Evolutionary conservation across 2,329 filamentous ascomycete genomes (phyloP).

Genomic region (Pseudogymnoascus sp.): DNA sequence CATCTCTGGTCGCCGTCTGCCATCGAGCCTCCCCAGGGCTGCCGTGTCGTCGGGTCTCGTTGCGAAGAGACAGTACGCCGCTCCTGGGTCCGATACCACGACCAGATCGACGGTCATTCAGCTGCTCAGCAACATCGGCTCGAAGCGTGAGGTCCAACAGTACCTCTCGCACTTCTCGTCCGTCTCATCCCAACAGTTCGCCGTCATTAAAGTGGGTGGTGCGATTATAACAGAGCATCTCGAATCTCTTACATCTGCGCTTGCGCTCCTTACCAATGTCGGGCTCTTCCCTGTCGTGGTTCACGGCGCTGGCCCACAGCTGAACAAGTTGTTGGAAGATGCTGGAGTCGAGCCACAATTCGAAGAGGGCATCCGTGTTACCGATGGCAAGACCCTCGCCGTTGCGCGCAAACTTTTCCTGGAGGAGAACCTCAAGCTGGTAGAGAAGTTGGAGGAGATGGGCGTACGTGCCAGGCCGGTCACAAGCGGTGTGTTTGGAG

Average conservation of each 20-base stretch:
- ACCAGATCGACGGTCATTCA: conserved; percentile 79
- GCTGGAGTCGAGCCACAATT: conserved; percentile 93
- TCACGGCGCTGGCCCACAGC: conserved; percentile 88
- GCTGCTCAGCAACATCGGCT: conserved; percentile 90
- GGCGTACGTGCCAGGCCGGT: conserved; percentile 85
- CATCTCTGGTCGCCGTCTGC: conserved; percentile 22
- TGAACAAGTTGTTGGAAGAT: conserved; percentile 83
- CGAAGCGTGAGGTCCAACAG: conserved; percentile 92
- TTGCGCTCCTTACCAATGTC: conserved; percentile 90
- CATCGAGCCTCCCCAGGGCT: conserved; percentile 25
- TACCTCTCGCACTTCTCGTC: conserved; percentile 97
- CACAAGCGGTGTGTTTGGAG: conserved; percentile 81
- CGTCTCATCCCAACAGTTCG: conserved; percentile 93
- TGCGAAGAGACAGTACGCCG: conserved; percentile 25
- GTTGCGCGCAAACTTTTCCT: conserved; percentile 89
- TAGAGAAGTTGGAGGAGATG: conserved; percentile 81
- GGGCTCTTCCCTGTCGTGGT: conserved; percentile 93
- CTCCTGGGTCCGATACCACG: conserved; percentile 26
- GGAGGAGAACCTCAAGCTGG: conserved; percentile 88
- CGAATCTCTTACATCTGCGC: conserved; percentile 79
- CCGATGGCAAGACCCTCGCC: conserved; percentile 88
- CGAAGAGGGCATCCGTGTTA: conserved; percentile 91
- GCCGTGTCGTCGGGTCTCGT: conserved; percentile 21
- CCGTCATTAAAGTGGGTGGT: conserved; percentile 95
- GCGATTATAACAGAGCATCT: conserved; percentile 93